These are phyloP conservation scores for Saturnispora hagleri DNA, from an alignment of 805 yeast species.

Conservation along the genomic window DNA sequence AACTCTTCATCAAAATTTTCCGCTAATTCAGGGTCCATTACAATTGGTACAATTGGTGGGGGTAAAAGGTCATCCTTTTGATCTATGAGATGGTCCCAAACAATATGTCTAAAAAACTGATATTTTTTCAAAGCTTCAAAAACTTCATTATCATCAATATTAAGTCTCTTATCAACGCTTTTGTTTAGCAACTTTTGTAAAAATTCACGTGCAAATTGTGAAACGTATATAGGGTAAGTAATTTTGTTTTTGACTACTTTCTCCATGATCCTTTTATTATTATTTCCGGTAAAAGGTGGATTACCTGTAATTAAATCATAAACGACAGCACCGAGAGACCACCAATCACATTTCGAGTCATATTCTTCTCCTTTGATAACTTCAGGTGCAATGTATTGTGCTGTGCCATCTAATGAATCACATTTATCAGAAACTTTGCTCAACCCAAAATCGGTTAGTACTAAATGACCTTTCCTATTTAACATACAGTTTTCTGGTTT, in stretches of 20 bases:
- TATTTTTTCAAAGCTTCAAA: constrained; percentile 51
- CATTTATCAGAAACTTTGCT: constrained; percentile 42
- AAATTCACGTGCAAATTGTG: constrained; percentile 74
- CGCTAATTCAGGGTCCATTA: constrained; percentile 73
- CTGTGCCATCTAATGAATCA: constrained; percentile 62
- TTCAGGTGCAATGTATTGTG: constrained; percentile 88
- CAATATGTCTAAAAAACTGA: constrained; percentile 65
- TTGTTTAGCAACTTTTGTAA: constrained; percentile 56
- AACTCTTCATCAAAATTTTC: constrained; percentile 79
- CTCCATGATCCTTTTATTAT: constrained; percentile 64
- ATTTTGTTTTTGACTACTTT: constrained; percentile 63
- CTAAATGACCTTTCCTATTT: constrained; percentile 68
- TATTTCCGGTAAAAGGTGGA: constrained; percentile 84
- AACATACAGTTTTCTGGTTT: constrained; percentile 86
- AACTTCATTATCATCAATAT: constrained; percentile 38
- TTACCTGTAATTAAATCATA: constrained; percentile 76
- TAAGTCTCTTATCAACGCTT: constrained; percentile 55
- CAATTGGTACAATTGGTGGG: constrained; percentile 79
- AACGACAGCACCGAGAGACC: constrained; percentile 80
- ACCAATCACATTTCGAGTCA: constrained; percentile 80
- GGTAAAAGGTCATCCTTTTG: constrained; percentile 46
- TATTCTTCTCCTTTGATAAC: constrained; percentile 69
- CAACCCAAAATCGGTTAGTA: constrained; percentile 80
- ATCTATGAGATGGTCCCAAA: constrained; percentile 52
- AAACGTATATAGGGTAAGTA: constrained; percentile 63